Evolutionary conservation across 2,329 filamentous ascomycete species (phyloP), one percentile per base, ranked within the genome.

Genomic region (Ceratocystis destructans): DNA sequence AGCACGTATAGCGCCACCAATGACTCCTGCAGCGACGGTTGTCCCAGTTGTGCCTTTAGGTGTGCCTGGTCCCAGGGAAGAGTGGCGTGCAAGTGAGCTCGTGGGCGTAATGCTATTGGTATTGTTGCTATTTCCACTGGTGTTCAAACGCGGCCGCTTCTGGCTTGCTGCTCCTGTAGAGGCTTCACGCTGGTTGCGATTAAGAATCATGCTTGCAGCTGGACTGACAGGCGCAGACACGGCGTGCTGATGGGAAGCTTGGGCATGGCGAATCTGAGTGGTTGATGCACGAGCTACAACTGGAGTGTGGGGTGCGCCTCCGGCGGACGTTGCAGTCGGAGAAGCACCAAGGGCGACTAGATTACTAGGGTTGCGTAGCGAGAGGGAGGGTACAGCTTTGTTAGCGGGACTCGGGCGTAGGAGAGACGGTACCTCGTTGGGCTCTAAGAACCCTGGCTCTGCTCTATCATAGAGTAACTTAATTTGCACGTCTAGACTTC

Each of bases 361-460:
- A 25, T 50, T 61, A 22, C 44, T 33, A 44, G 64, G 59, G 44
- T 65, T 63, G 31, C 66, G 64, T 20, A 62, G n/a, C 73, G 71
- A 66, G 59, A 70, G 66, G 31, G 71, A 70, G 41, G 70, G 71
- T 22, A 68, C 71, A 45, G 71, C 71, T 68, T 79, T 77, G 73
- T 83, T 83, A 64, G 82, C 79, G 53, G 81, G 79, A 72, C 81
- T 82, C 15, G 82, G 77, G 37, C 83, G 81, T n/a, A 87, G 74
- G 5, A 86, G 75, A 1, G 84, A 87, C 33, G 84, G 84, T 7
- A 86, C 78, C 72, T 84, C 82, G 70, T 86, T 83, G 44, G 83
- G 82, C 65, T 87, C 81, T 68, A 76, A 80, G 71, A 85, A 85
- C 66, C 83, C 82, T 46, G 82, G 82, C 71, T 87, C 84, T 69